Conservation (phyloP, 1,284 basidiomycete species). For the Austroboletus novae-zelandiae region DNA sequence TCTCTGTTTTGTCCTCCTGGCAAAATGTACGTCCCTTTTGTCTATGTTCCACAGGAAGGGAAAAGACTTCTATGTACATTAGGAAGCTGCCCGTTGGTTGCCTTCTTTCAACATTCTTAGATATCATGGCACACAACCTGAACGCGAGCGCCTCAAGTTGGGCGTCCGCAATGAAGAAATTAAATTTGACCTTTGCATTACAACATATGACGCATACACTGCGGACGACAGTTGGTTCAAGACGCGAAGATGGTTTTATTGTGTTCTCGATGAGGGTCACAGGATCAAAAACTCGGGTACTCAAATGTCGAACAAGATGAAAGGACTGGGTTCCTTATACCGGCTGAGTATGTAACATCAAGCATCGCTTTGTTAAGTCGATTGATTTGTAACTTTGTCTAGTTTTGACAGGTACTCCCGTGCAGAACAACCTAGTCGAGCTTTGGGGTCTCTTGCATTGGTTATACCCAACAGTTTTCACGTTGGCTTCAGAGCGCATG, state of each 20-base stretch:
- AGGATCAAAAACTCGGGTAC: conserved; percentile 57
- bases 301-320: conserved; percentile 41
- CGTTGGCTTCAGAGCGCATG: conserved; percentile 40
- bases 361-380: neutral
- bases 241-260: conserved; percentile 50
- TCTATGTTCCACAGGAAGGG: neutral
- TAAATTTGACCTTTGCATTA: conserved; percentile 48
- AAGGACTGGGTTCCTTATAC: conserved; percentile 47
- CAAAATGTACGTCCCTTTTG: conserved; percentile 34
- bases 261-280: conserved; percentile 62
- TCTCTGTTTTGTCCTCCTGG: conserved; percentile 61
- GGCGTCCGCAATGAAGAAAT: conserved; percentile 31
- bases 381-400: conserved; percentile 5
- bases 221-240: conserved; percentile 57
- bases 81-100: conserved; percentile 56
- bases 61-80: conserved; percentile 1
- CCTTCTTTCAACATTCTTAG: conserved; percentile 48
- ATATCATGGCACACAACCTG: conserved; percentile 48
- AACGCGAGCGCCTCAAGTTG: conserved; percentile 48
- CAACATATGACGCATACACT: conserved; percentile 56
- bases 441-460: conserved; percentile 56
- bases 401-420: conserved; percentile 63
- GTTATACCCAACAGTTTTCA: conserved; percentile 56
- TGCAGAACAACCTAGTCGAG: conserved; percentile 64
- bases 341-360: conserved; percentile 42